Evolutionary conservation across 306 rosid genomes (phyloP), one percentile per base, ranked within the genome.

Genomic region (Trifolium fragiferum): DNA sequence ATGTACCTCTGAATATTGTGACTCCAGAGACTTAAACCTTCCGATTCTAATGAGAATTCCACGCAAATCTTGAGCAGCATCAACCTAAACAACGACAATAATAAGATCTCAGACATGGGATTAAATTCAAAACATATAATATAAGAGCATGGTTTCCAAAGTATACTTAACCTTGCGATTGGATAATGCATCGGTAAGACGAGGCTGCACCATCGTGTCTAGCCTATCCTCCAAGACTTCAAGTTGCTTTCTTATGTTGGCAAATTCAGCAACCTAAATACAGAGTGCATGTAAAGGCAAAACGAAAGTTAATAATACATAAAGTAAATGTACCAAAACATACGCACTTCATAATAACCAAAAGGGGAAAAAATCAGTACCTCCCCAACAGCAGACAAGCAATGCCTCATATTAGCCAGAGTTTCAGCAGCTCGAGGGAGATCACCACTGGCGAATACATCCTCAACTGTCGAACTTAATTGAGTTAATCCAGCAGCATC

Each of bases 401-500:
- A 95, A 76, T 92, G 98, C 77, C 99, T 85, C 99, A 95, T 95
- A 81, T 92, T 95, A 78, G 98, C 99, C 40, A 95, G 83, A 27
- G 96, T 90, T 70, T 95, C 99, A 9, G 99, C 97, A 46, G 98
- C 98, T 6, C 88, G 93, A 61, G 98, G 98, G 60, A 95, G 99
- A 90, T 95, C 97, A 21, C 99, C 99, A 72, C 96, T 95, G 76
- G 98, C 93, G 51, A 95, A 95, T 13, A 95, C 99, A 73, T 95
- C 99, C 87, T 95, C 99, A 75, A 92, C 99, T 0, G 98, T 92
- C 16, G 96, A 84, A 78, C 99, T 95, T 80, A 95, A 84, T 77
- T 95, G 97, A 72, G 99, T 90, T 87, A 95, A 84, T 70, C 99
- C 99, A 77, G 99, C 99, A 63, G 99, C 99, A 89, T 95, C 99